Base-by-base conservation (phyloP, 2,329 filamentous ascomycete genomes). In the Verticillium dahliae region DNA sequence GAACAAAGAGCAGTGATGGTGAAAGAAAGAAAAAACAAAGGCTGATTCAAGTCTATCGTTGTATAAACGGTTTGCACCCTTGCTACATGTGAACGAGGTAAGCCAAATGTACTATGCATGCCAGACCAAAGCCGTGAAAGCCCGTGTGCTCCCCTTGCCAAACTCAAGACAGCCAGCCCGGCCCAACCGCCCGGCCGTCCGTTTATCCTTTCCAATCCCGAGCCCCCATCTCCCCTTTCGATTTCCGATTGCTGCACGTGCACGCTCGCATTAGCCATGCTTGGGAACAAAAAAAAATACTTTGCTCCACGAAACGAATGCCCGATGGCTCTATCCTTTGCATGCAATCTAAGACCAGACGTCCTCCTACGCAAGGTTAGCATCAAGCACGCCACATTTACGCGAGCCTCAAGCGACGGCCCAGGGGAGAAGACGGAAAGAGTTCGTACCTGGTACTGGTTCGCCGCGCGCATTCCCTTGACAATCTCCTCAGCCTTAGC, bases 401-500 rank as follows among this genome's bases (percentile, higher is more conserved):
- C 5, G 35, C 41, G 18, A 61, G 31, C 58, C n/a, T 34, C 60
- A 37, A 31, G 3, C 15, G 18, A 13, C n/a, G 38, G n/a, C 34
- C 58, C 50, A 13, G 9, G 18, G 35, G 5, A n/a, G n/a, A 27
- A 59, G 14, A 27, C 2, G 18, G 15, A 39, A 11, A 55, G 59
- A 41, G 35, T 59, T 77, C 80, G 63, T 85, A 88, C 95, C 84
- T 99, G 96, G 81, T 99, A 99, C 76, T 95, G 91, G 76, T 96
- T 97, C 67, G 90, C 88, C 67, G 90, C 89, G 72, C 95, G 89
- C 94, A 99, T 97, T 69, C 89, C 89, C 85, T 98, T 99, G 64
- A 99, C 92, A 70, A 97, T 88, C 72, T 98, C 94, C 78, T 99
- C 95, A 14, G 87, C 95, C 83, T 97, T 97, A 66, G 89, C 81